Base-by-base conservation (phyloP, 345 rosid genomes). In the Lumnitzera racemosa region DNA sequence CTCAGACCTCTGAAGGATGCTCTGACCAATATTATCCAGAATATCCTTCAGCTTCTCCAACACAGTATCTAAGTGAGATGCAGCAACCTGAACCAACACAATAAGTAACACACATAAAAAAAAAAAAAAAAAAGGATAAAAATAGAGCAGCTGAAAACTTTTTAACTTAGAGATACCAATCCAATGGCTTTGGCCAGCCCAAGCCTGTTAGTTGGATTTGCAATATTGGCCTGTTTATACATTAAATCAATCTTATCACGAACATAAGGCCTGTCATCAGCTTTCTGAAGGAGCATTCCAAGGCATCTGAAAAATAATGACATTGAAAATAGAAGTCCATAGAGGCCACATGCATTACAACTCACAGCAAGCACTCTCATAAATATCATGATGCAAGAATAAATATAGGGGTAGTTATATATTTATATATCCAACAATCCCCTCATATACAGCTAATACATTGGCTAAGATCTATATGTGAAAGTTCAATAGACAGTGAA, bases 161-260 rank as follows among this genome's bases (percentile, higher is more conserved):
- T 27, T 41, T 67, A 66, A 27, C 11, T 61, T 53, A 49, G 57
- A 68, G 15, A 47, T 89, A 92, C 98, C 98, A 92, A 72, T 70
- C 98, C 98, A 83, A 92, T 92, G 63, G 94, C 98, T 78, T 92
- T 87, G 59, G 98, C 98, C 70, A 92, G 73, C 78, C 98, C 98
- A 76, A 89, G 96, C 73, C 96, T 85, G 67, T 92, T 92, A 67
- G 80, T 64, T 17, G 96, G 95, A 80, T 83, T 85, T 61, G 89
- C 55, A 49, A 89, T 92, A 65, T 87, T 81, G 56, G 96, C 86
- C 55, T 92, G 96, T 67, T 73, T 72, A 71, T 89, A 87, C 87
- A 92, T 92, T 96, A 83, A 87, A 63, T 83, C 89, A 70, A 92
- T 92, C 82, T 84, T 92, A 15, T 76, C 83, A 65, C 70, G 80